Evolutionary conservation across 768 basidiomycete species (phyloP).

Genomic region (Phlebiopsis gigantea): DNA sequence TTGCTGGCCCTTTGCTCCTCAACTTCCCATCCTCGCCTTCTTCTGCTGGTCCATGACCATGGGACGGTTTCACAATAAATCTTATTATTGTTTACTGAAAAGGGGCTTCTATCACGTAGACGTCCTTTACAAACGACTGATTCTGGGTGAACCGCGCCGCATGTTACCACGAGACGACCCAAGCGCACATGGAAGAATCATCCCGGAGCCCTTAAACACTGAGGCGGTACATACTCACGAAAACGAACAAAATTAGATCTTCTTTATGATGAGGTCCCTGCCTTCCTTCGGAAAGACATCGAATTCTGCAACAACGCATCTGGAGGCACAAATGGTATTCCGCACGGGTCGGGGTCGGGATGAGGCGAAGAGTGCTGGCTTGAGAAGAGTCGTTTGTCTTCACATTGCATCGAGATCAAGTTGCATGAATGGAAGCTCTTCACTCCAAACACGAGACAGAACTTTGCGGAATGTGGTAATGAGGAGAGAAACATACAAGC

Average conservation of each 20-base stretch:
- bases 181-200: background rate
- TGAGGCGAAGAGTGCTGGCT: no score
- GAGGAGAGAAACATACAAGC: background rate
- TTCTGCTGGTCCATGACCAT: background rate
- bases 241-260: background rate
- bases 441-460: no score
- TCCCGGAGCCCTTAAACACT: conserved; percentile 10
- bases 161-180: conserved; percentile 27
- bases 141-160: conserved; percentile 45
- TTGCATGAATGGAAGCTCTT: no score
- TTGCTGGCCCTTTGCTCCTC: background rate
- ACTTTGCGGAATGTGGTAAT: background rate
- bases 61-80: background rate
- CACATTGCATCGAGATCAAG: no score
- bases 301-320: no score
- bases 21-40: background rate
- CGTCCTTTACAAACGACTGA: conserved; percentile 61
- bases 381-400: no score
- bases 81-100: no score
- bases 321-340: no score
- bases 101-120: conserved; percentile 43
- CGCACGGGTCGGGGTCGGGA: no score
- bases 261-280: no score
- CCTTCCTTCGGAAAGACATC: no score
- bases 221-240: background rate